Percentiles rank a stretch among this genome's conserved stretches.
These are phyloP conservation scores for Arachis stenosperma DNA, from an alignment of 306 rosid genomes.

Conservation along the genomic window DNA sequence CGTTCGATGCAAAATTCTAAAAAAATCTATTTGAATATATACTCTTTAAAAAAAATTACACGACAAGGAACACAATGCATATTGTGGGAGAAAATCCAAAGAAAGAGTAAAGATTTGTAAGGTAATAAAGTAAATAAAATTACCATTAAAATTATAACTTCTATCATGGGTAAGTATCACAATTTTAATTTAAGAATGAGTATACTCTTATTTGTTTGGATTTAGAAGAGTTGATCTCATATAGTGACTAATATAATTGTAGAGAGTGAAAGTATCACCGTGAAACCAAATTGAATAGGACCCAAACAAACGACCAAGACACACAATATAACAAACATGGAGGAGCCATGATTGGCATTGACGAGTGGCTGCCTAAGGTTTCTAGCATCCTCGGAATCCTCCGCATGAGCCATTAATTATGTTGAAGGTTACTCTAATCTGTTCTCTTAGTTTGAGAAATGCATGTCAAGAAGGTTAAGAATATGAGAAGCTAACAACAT, in stretches of 20 bases:
- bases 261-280: conserved; percentile 40
- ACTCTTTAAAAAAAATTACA: too few relatives aligned
- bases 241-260: background rate
- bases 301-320: conserved; percentile 79
- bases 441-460: conserved; percentile 11
- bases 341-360: conserved; percentile 41
- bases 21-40: too few relatives aligned
- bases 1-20: too few relatives aligned
- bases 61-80: too few relatives aligned
- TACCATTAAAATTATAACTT: too few relatives aligned
- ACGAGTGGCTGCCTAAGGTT: conserved; percentile 60
- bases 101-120: too few relatives aligned
- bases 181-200: too few relatives aligned
- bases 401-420: conserved; percentile 58
- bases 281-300: conserved; percentile 81
- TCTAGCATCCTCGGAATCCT: conserved; percentile 53
- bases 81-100: too few relatives aligned
- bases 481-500: conserved; percentile 16
- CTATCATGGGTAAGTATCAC: too few relatives aligned
- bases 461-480: background rate
- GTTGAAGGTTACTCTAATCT: background rate
- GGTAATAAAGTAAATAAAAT: too few relatives aligned
- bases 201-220: too few relatives aligned
- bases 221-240: too few relatives aligned
- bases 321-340: conserved; percentile 58